Base-by-base conservation (phyloP, 2,329 filamentous ascomycete genomes). In the Furcasterigmium sp. region DNA sequence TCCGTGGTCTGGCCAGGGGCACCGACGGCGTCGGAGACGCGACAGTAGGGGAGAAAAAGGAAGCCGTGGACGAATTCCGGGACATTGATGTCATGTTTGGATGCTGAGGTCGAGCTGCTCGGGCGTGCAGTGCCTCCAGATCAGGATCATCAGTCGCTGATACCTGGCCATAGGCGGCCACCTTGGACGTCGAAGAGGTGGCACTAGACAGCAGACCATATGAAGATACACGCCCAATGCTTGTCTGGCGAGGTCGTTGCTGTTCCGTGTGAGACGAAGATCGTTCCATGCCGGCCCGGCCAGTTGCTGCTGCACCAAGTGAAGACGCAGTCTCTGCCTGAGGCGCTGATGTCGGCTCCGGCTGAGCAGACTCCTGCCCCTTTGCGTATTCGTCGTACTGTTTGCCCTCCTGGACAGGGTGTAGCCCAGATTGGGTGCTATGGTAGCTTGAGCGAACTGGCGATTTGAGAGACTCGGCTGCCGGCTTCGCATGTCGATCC, bases 1-100 rank as follows among this genome's bases (percentile, higher is more conserved):
- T 82, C 57, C 73, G 79, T n/a, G 77, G 75, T 45, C 76, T 67
- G n/a, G 68, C 76, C 39, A 82, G 61, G 4, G 72, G 74, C 8
- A 76, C 64, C 13, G 60, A 60, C 20, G 70, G 60, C 13, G 65
- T 61, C 10, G 64, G 58, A 35, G 64, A 73, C 5, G 73, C 74
- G 43, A 67, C 68, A 1, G 75, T 78, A 19, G 75, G 75, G 5
- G 65, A 68, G 44, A 77, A 69, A 18, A 63, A 55, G 8, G 65
- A 62, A 20, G 64, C 62, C 32, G 51, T 48, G 8, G 51, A 54
- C 20, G 48, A 45, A 20, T 53, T 49, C 25, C 52, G 51, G 9
- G 48, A 43, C 15, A 46, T 19, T 17, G 36, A 41, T 9, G 25
- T 20, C 19, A 29, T 20, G 20, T 44, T 42, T 14, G 35, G 8